Base-by-base conservation (phyloP, 2,329 filamentous ascomycete species). In the Lasiodiplodia theobromae region DNA sequence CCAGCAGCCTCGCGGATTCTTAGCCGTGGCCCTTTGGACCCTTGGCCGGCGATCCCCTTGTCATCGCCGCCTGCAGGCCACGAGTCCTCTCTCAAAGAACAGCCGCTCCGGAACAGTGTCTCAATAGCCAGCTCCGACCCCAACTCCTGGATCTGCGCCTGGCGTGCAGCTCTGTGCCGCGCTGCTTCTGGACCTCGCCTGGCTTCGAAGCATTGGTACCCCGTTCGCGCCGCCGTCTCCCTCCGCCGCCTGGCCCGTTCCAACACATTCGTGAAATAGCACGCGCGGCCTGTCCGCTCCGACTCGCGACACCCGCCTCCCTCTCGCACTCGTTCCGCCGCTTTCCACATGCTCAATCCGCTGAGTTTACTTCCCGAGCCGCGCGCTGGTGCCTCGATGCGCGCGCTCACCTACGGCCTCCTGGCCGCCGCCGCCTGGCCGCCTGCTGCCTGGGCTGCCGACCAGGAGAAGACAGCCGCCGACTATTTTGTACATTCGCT, bases 401-500 rank as follows among this genome's bases (percentile, higher is more conserved):
- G 74, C 8, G 76, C 75, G 21, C 72, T 79, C 58, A 69, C 77
- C 37, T 73, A 72, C 70, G 73, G 74, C 34, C 70, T 80, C 60
- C 70, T 78, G 28, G 75, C 74, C 56, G 73, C 77, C 23, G 67
- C 76, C 51, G 73, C 77, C 37, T 76, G 76, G 75, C 71, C 79
- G 37, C 76, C 78, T 1, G 72, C 38, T 11, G 58, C 52, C 23
- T 66, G 63, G 63, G 65, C 65, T n/a, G 66, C 47, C 44, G 70
- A 70, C 44, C 86, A 81, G 73, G 81, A 83, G 40, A 89, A 88
- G 77, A 86, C 86, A 2, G 91, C 92, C 57, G 92, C 91, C 38
- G 94, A 99, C 79, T 99, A 97, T 81, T 98, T 91, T 82, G 91
- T 99, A 66, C 89, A 89, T 74, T 88, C 90, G 10, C 85, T 99